phyloP scores from a whole-genome alignment of 73 alveolate genomes.

The Paraurostyla sp. region DNA sequence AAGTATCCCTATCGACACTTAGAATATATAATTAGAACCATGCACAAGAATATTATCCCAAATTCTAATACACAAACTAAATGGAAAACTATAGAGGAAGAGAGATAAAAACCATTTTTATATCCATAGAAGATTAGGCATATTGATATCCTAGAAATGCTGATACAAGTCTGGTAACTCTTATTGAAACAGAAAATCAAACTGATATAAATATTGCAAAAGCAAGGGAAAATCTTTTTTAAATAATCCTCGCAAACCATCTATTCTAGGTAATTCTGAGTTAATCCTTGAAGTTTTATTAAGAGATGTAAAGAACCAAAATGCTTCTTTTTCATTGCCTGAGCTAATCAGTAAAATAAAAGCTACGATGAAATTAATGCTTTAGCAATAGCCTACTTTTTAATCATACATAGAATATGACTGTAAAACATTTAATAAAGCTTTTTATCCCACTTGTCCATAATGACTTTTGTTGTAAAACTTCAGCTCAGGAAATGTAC shows the following conservation, averaged over 20 bases:
- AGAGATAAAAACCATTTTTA: constrained; percentile 75
- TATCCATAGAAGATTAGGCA: constrained; percentile 69
- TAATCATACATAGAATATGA: constrained; percentile 68
- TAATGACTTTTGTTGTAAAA: constrained; percentile 60
- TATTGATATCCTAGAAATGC: constrained; percentile 67
- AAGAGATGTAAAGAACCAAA: constrained; percentile 68
- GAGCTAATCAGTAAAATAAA: constrained; percentile 73
- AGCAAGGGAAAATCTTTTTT: constrained; percentile 66
- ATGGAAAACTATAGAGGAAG: constrained; percentile 65
- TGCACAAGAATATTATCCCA: constrained; percentile 79
- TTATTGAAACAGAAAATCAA: constrained; percentile 62
- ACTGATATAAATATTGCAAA: constrained; percentile 58
- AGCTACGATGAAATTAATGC: constrained; percentile 76
- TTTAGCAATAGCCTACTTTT: constrained; percentile 78
- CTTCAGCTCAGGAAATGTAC: constrained; percentile 81
- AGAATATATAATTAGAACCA: constrained; percentile 68
- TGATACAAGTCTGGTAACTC: constrained; percentile 66
- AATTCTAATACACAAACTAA: constrained; percentile 59
- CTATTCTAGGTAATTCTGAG: neutral
- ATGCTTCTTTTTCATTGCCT: constrained; percentile 79
- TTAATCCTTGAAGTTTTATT: constrained; percentile 31
- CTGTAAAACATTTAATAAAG: constrained; percentile 51
- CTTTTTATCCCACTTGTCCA: constrained; percentile 56
- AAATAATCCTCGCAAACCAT: constrained; percentile 73
- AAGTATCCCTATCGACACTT: constrained; percentile 71